These are phyloP conservation scores for Leccinum arenicola DNA, from an alignment of 768 basidiomycete species.

Conservation along the genomic window DNA sequence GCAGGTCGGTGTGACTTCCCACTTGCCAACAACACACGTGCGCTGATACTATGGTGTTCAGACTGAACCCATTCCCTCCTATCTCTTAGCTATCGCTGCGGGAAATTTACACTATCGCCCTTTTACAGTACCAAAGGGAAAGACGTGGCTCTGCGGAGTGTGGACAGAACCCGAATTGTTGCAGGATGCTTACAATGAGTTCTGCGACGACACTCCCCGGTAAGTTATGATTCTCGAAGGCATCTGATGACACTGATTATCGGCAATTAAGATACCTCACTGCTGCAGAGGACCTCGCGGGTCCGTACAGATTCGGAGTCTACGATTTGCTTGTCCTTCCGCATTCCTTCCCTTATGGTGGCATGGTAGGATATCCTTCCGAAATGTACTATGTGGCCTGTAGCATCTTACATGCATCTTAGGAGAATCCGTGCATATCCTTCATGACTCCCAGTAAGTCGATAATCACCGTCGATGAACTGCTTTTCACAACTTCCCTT, in stretches of 20 bases:
- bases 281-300: conserved; percentile 67
- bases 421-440: conserved; percentile 89
- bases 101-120: conserved; percentile 77
- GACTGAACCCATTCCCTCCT: conserved; percentile 84
- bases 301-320: conserved; percentile 78
- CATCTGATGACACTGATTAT: not conserved
- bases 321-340: conserved; percentile 90
- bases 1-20: conserved; percentile 50
- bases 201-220: conserved; percentile 81
- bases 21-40: not conserved
- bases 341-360: conserved; percentile 90
- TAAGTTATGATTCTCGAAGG: conserved; percentile 22
- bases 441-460: conserved; percentile 82
- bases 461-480: not conserved
- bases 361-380: conserved; percentile 52
- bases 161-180: conserved; percentile 91
- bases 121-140: conserved; percentile 58
- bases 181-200: conserved; percentile 81
- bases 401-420: not conserved
- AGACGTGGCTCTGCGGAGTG: conserved; percentile 77
- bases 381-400: not conserved
- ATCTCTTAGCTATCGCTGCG: conserved; percentile 88
- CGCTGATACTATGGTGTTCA: conserved; percentile 28
- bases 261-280: conserved; percentile 58
- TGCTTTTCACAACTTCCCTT: not conserved